Evolutionary conservation across 192 early-diverging fungal genomes (phyloP), one percentile per base, ranked within the genome.

Genomic region (Backusella macrospora): DNA sequence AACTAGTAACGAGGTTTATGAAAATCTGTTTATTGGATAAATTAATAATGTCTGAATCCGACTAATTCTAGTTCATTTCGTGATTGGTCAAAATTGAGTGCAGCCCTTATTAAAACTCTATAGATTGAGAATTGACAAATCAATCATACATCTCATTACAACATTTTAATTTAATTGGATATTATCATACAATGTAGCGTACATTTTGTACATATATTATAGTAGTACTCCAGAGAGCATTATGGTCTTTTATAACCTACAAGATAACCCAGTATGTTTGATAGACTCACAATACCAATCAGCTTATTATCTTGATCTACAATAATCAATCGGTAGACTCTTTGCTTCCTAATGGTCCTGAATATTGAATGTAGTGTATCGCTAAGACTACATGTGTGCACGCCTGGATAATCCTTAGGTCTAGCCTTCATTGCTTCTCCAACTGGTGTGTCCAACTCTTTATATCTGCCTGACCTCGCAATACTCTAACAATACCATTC

Each of bases 391-490:
- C 97, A 99, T 5, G 95, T 93, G 76, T 98, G 96, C 15, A 99
- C 96, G 4, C 96, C 97, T 15, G 93, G 88, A 72, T 96, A 98
- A 76, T 98, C 94, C 88, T 93, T 91, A n/a, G 95, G 89, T 73
- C 97, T 81, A 44, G 89, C 85, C 15, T 90, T 80, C 47, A 99
- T 75, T 13, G 96, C 95, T 73, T 96, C 92, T 37, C 89, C 90
- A 9, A 99, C 92, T 9, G 94, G 93, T 44, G 96, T 90, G 75
- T 93, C 90, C 62, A 98, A 86, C 73, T 96, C 91, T 62, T 88
- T 80, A 43, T 91, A 92, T 37, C 85, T 85, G 16, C 89, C 90
- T 23, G 93, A 88, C 59, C 87, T 86, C 16, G 90, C 88, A 21
- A 93, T 74, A 16, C 85, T 82, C 90, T 92, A 74, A 59, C 21